Percentiles rank a stretch among this genome's conserved stretches.
Evolutionary conservation across 805 yeast genomes (phyloP).

Genomic region (Monosporozyma servazzii): DNA sequence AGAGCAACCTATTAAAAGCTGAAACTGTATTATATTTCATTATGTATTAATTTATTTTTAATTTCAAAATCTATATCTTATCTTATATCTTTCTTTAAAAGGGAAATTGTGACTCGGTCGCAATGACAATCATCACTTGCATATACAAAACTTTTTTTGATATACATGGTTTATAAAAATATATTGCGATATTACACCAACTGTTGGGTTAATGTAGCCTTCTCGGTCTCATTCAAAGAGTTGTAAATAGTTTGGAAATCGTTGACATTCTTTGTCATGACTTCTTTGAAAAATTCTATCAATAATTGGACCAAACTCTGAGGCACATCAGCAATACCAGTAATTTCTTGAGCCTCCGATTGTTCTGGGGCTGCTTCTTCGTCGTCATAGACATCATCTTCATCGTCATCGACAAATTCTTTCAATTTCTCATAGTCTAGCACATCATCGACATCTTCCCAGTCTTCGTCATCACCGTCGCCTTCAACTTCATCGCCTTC

Average conservation of each 20-base stretch:
- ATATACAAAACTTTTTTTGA: not conserved
- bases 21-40: not conserved
- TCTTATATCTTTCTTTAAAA: not conserved
- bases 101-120: not conserved
- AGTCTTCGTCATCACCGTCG: conserved; percentile 38
- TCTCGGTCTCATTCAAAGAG: conserved; percentile 41
- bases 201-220: conserved; percentile 39
- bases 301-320: conserved; percentile 32
- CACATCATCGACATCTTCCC: conserved; percentile 75
- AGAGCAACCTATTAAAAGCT: not conserved
- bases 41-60: not conserved
- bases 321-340: conserved; percentile 10
- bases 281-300: conserved; percentile 46
- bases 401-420: conserved; percentile 34
- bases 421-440: conserved; percentile 55
- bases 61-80: not conserved
- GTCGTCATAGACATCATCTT: conserved; percentile 22
- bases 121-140: not conserved
- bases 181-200: conserved; percentile 2
- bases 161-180: no score
- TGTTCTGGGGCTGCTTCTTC: conserved; percentile 10
- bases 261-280: conserved; percentile 40
- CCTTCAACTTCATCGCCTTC: conserved; percentile 7
- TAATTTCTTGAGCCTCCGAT: conserved; percentile 7
- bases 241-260: conserved; percentile 46